phyloP scores from a whole-genome alignment of 306 rosid species.

The Lupinus albus region DNA sequence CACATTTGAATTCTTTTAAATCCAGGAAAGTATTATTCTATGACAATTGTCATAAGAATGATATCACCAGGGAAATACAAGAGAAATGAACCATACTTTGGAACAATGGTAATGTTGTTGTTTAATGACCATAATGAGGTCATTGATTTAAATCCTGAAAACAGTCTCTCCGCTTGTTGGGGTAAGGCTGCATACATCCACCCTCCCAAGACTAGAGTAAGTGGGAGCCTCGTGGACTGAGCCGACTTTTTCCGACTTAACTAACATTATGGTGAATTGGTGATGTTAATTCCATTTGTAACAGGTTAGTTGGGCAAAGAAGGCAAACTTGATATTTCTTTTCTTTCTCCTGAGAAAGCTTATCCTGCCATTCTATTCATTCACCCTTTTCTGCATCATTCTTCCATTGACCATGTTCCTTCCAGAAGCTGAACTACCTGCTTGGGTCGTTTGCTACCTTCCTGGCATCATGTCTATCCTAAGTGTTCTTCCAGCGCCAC shows the following conservation, averaged over 20 bases:
- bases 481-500: constrained; percentile 82
- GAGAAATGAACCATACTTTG: too few species aligned
- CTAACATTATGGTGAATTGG: neutral
- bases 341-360: constrained; percentile 97
- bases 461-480: constrained; percentile 94
- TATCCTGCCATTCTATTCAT: constrained; percentile 93
- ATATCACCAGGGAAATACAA: neutral
- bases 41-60: neutral
- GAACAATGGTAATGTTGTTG: too few species aligned
- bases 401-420: constrained; percentile 98
- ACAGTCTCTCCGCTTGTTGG: too few species aligned
- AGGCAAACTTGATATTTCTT: constrained; percentile 80
- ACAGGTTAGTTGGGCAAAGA: constrained; percentile 86
- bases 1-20: constrained; percentile 21
- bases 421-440: constrained; percentile 96
- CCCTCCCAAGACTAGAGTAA: too few species aligned
- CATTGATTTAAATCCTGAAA: too few species aligned
- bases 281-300: constrained; percentile 40
- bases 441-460: constrained; percentile 94
- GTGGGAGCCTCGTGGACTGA: too few species aligned
- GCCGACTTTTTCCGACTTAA: too few species aligned
- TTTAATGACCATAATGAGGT: too few species aligned
- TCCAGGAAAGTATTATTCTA: constrained; percentile 10
- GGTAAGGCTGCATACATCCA: too few species aligned
- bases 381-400: constrained; percentile 96